Evolutionary conservation across 2,329 filamentous ascomycete species (phyloP).

Genomic region (Parasarocladium wereldwijsianum): DNA sequence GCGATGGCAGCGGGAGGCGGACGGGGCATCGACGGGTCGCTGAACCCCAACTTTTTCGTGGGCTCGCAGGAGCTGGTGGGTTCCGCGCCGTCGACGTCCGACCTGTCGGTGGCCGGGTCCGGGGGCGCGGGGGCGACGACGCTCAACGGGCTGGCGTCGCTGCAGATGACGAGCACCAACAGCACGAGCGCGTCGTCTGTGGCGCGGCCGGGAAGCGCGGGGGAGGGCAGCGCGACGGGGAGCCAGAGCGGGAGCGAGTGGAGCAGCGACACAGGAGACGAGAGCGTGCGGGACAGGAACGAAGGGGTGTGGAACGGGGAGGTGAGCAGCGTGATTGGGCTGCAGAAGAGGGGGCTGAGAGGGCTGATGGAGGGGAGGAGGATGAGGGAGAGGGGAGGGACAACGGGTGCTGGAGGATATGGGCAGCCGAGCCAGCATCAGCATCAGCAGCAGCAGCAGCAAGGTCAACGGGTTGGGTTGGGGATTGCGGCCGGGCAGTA

Average conservation of each 20-base stretch:
- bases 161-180: slow-evolving; percentile 36
- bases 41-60: slow-evolving; percentile 50
- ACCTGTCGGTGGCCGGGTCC: slow-evolving; percentile 19
- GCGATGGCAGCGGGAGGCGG: slow-evolving; percentile 96
- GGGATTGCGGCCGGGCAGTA: slow-evolving; percentile 32
- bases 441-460: too few relatives aligned
- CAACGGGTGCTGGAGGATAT: slow-evolving; percentile 11
- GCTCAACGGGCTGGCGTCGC: slow-evolving; percentile 12
- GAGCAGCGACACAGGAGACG: slow-evolving; percentile 36
- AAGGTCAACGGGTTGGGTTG: slow-evolving; percentile 37
- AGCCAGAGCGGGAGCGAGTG: slow-evolving; percentile 40
- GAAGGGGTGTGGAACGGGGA: slow-evolving; percentile 59
- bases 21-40: slow-evolving; percentile 56
- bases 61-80: slow-evolving; percentile 28
- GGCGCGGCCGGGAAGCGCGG: slow-evolving; percentile 25
- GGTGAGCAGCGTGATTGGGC: slow-evolving; percentile 76
- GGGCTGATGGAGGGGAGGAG: slow-evolving; percentile 90
- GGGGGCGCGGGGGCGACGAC: too few relatives aligned
- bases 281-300: slow-evolving; percentile 24
- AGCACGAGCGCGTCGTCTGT: slow-evolving; percentile 13
- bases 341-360: slow-evolving; percentile 84
- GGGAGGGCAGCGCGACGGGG: slow-evolving; percentile 31
- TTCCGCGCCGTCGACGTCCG: slow-evolving; percentile 17
- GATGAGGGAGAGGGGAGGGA: slow-evolving; percentile 57
- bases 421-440: slow-evolving; percentile 15